Percentiles rank a stretch among this genome's conserved stretches.
Evolutionary conservation across 805 yeast genomes (phyloP).

Genomic region (Kodamaea kakaduensis): DNA sequence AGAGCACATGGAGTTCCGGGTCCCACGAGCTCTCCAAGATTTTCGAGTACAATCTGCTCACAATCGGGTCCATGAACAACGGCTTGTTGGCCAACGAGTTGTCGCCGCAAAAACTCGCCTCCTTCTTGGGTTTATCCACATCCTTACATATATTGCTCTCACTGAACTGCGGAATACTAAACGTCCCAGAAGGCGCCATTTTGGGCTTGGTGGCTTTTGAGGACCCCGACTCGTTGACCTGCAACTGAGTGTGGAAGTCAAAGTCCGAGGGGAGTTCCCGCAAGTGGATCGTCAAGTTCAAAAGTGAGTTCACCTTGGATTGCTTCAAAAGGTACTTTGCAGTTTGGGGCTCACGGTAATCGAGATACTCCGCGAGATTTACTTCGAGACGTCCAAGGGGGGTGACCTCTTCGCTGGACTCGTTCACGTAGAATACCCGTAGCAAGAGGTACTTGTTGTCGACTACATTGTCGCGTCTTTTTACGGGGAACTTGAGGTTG

Average conservation of each 20-base stretch:
- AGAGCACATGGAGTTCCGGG: slow-evolving; percentile 37
- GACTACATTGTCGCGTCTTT: slow-evolving; percentile 34
- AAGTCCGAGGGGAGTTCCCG: slow-evolving; percentile 36
- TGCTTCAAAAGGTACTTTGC: slow-evolving; percentile 68
- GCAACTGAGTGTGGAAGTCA: slow-evolving; percentile 42
- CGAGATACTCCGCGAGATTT: slow-evolving; percentile 69
- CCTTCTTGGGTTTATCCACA: background rate
- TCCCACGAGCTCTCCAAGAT: slow-evolving; percentile 64
- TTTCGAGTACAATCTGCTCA: slow-evolving; percentile 47
- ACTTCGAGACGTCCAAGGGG: slow-evolving; percentile 64
- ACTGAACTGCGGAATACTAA: background rate
- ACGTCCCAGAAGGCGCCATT: background rate
- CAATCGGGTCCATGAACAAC: slow-evolving; percentile 44
- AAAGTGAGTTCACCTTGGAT: slow-evolving; percentile 80
- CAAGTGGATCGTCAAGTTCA: slow-evolving; percentile 56
- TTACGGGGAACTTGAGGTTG: slow-evolving; percentile 39
- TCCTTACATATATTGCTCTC: background rate
- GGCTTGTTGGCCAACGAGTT: slow-evolving; percentile 5
- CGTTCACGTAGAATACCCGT: slow-evolving; percentile 31
- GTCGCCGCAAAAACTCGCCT: background rate
- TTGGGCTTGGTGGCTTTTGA: background rate
- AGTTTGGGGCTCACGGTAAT: slow-evolving; percentile 47
- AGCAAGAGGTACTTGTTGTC: slow-evolving; percentile 42
- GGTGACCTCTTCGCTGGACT: slow-evolving; percentile 22
- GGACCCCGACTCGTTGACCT: slow-evolving; percentile 23